These are phyloP conservation scores for Hura crepitans DNA, from an alignment of 441 rosid species.

Conservation along the genomic window DNA sequence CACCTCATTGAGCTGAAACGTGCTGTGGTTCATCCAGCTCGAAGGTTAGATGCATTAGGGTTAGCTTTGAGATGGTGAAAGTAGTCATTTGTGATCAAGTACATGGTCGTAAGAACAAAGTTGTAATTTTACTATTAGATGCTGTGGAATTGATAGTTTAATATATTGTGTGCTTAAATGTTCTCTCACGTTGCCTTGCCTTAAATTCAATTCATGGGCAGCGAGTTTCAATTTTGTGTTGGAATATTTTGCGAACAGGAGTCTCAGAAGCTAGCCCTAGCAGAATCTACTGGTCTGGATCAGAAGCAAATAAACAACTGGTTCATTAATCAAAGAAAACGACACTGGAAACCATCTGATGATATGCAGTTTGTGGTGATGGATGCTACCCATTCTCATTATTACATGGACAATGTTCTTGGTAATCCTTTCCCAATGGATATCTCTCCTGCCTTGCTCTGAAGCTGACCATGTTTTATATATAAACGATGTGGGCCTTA, in stretches of 20 bases:
- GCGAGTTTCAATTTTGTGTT: not conserved
- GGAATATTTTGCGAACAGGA: conserved; percentile 41
- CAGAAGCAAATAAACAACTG: conserved; percentile 98
- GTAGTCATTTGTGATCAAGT: too few relatives aligned
- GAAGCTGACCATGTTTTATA: conserved; percentile 19
- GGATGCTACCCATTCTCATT: conserved; percentile 81
- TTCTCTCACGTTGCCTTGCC: not conserved
- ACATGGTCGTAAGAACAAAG: too few relatives aligned
- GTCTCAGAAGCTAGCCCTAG: conserved; percentile 81
- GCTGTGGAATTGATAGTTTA: too few relatives aligned
- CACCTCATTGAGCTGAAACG: too few relatives aligned
- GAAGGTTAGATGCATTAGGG: too few relatives aligned
- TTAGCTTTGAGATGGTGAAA: too few relatives aligned
- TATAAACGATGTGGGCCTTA: not conserved
- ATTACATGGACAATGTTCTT: conserved; percentile 69
- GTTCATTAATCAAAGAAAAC: conserved; percentile 97
- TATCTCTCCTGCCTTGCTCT: conserved; percentile 55
- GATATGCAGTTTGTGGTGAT: conserved; percentile 94
- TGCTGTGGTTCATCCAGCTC: too few relatives aligned
- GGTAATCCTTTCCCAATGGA: conserved; percentile 86
- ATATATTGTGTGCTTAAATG: too few relatives aligned
- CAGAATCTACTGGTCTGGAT: conserved; percentile 87
- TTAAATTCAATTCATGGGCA: not conserved
- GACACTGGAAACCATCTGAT: conserved; percentile 98
- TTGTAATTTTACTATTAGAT: too few relatives aligned